These are phyloP conservation scores for Wickerhamiella allomyrinae DNA, from an alignment of 805 yeast genomes.

Conservation along the genomic window DNA sequence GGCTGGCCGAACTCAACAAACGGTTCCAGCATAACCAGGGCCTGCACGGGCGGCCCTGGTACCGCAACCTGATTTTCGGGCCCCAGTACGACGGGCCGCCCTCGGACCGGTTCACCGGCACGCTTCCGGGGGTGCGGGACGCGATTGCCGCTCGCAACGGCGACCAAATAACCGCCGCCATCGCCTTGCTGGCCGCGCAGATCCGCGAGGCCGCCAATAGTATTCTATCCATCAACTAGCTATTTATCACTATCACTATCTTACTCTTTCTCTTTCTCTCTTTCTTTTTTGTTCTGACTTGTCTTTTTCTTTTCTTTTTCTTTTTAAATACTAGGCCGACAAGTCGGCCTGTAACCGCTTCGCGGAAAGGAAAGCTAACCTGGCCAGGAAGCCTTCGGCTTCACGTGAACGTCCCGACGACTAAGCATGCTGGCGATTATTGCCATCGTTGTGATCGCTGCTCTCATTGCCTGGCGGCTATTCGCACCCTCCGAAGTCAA, in stretches of 20 bases:
- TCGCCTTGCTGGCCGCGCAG: slow-evolving; percentile 10
- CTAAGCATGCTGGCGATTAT: slow-evolving; percentile 1
- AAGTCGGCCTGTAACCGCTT: too few species aligned
- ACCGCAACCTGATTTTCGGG: slow-evolving; percentile 54
- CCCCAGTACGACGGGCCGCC: slow-evolving; percentile 47
- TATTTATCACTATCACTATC: too few species aligned
- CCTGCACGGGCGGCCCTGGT: slow-evolving; percentile 44
- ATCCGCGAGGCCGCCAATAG: slow-evolving; percentile 11
- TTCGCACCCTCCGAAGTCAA: background rate
- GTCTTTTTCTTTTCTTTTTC: too few species aligned
- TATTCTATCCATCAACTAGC: background rate
- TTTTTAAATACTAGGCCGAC: too few species aligned
- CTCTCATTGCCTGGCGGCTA: slow-evolving; percentile 3
- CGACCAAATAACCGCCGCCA: slow-evolving; percentile 34
- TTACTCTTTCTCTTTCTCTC: too few species aligned
- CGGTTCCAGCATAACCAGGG: slow-evolving; percentile 33
- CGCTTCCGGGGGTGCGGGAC: slow-evolving; percentile 70
- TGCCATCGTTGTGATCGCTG: slow-evolving; percentile 1
- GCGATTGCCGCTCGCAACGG: slow-evolving; percentile 37
- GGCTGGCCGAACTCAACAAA: slow-evolving; percentile 41
- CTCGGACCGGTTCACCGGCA: slow-evolving; percentile 35
- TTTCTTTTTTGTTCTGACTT: too few species aligned
- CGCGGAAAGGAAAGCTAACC: too few species aligned
- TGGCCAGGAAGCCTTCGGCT: too few species aligned
- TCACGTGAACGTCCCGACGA: too few species aligned